Percentiles rank a stretch among this genome's conserved stretches.
Conservation (phyloP, 768 basidiomycete genomes). For the Mrakia gelida region DNA sequence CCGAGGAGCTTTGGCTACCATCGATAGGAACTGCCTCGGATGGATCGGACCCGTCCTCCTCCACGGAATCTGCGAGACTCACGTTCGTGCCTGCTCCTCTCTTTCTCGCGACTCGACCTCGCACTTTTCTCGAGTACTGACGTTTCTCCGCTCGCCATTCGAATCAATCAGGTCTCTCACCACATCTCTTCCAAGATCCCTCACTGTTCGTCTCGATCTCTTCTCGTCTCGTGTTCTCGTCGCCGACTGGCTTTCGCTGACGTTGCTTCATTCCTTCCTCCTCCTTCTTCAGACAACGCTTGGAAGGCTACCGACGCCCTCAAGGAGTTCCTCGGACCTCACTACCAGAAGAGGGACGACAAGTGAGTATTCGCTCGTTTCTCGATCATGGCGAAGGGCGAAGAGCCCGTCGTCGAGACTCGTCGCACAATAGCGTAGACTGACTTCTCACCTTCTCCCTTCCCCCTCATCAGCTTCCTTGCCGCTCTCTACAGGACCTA, state of each 20-base stretch:
- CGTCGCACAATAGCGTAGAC: not conserved
- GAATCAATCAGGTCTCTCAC: constrained; percentile 50
- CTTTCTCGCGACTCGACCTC: no score
- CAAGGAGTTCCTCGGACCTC: constrained; percentile 64
- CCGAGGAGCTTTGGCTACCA: constrained; percentile 51
- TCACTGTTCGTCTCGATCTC: constrained; percentile 52
- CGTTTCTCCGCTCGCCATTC: no score
- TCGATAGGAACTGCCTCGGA: constrained; percentile 67
- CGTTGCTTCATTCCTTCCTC: no score
- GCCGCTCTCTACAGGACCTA: constrained; percentile 63
- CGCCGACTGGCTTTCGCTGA: no score
- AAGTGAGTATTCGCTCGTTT: constrained; percentile 52
- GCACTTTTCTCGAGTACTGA: no score
- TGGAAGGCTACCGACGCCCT: constrained; percentile 89
- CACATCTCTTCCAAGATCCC: constrained; percentile 94
- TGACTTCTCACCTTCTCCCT: not conserved
- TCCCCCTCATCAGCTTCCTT: constrained; percentile 32
- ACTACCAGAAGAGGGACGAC: constrained; percentile 44
- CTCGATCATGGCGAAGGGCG: constrained; percentile 39
- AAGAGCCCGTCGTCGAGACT: no score
- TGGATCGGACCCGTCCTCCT: constrained; percentile 70
- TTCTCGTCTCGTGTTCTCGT: no score
- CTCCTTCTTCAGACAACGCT: constrained; percentile 40
- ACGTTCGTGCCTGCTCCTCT: constrained; percentile 49
- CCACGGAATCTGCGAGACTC: constrained; percentile 51